Evolutionary conservation across 805 yeast genomes (phyloP), one percentile per base, ranked within the genome.

Genomic region (Kluyveromyces siamensis): DNA sequence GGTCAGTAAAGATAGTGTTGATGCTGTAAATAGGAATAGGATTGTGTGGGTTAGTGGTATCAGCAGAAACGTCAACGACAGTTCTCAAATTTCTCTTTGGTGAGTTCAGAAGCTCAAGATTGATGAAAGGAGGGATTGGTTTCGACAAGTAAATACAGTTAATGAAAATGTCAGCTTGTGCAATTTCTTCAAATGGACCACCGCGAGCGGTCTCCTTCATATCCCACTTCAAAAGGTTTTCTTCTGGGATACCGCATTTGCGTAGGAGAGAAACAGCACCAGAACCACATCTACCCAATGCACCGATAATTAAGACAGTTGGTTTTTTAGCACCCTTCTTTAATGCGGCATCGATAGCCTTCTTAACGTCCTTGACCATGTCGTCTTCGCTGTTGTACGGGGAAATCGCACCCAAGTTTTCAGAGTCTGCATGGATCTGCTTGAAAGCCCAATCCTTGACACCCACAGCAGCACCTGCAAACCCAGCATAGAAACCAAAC

Each of bases 401-500:
- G 33, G 80, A 62, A 40, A 90, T 86, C 47, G 88, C 87, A 38
- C 87, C 86, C 57, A 93, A 74, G 55, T 87, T 81, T 65, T 81
- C 79, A 48, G 72, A 62, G 60, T 81, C 87, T 8, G 76, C 51
- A 66, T 86, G 83, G 37, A 81, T 69, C 68, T 87, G 91, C 69
- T 91, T 91, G 72, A 85, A 84, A 45, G 95, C 85, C 96, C 98
- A 93, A 69, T 89, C 96, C 67, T 80, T 80, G 46, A 91, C 75
- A 61, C 99, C 99, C 48, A 93, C 71, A 35, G 99, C 99, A 36
- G 99, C 99, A 62, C 99, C 99, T 7, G 98, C 99, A 67, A 93
- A 93, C n/a, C 99, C 99, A 41, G 99, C 99, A 68, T 91, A 91
- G 75, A 80, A 93, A n/a, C 99, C 99, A 66, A 93, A 93, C 8